Conservation (phyloP, 2,329 filamentous ascomycete genomes). For the Diaporthe nobilis region DNA sequence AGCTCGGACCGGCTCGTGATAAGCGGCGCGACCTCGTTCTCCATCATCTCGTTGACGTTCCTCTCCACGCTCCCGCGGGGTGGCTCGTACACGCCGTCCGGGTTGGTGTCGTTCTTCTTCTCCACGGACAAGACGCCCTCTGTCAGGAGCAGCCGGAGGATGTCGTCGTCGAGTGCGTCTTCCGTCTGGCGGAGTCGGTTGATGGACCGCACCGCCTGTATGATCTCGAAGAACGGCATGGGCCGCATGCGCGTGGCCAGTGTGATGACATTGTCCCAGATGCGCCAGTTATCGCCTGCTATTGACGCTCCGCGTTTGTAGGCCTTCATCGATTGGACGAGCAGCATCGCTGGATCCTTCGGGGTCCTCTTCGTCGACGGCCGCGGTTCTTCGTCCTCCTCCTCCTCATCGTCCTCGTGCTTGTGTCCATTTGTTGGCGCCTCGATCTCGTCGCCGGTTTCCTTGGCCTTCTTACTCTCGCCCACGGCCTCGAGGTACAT, state of each 20-base stretch:
- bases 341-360: conserved; percentile 70
- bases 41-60: conserved; percentile 79
- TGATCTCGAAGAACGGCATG: conserved; percentile 80
- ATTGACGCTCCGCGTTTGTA: conserved; percentile 89
- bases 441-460: conserved; percentile 39
- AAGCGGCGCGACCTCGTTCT: conserved; percentile 81
- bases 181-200: conserved; percentile 85
- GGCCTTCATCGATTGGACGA: conserved; percentile 83
- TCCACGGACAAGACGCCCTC: conserved; percentile 71
- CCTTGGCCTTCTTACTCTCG: conserved; percentile 50
- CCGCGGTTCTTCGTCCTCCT: conserved; percentile 45
- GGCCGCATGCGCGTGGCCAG: conserved; percentile 84
- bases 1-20: conserved; percentile 85
- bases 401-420: conserved; percentile 50
- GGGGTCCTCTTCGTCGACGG: conserved; percentile 39
- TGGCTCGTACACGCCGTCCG: conserved; percentile 53
- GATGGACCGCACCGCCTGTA: conserved; percentile 81
- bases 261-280: conserved; percentile 97
- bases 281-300: conserved; percentile 88
- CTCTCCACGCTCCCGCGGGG: conserved; percentile 72
- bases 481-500: conserved; percentile 70
- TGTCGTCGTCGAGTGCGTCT: conserved; percentile 80
- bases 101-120: conserved; percentile 53
- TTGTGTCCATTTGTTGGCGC: conserved; percentile 43
- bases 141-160: conserved; percentile 80